Percentiles rank a stretch among this genome's conserved stretches.
Evolutionary conservation across 257 asterid genomes (phyloP).

Genomic region (Leptodermis oblonga): DNA sequence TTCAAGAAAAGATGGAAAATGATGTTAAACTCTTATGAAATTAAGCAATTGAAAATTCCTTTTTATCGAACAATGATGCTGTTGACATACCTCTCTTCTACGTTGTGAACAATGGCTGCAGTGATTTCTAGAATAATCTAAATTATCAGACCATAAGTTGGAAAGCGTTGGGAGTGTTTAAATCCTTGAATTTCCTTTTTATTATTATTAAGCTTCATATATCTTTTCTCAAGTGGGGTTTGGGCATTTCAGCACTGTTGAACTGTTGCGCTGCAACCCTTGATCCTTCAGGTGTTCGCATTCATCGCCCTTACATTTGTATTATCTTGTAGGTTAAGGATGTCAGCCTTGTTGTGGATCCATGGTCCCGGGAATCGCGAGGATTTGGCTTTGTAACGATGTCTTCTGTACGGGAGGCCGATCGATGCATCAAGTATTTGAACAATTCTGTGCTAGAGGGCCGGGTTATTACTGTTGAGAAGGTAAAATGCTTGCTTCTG

Average conservation of each 20-base stretch:
- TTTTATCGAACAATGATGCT: neutral
- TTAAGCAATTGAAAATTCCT: neutral
- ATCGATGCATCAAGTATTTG: constrained; percentile 73
- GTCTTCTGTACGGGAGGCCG: constrained; percentile 66
- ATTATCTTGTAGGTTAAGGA: constrained; percentile 52
- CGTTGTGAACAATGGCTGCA: neutral
- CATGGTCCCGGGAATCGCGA: constrained; percentile 78
- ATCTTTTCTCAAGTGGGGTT: neutral
- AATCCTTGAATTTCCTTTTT: no score
- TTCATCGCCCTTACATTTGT: neutral
- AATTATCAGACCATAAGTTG: neutral
- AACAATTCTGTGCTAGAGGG: constrained; percentile 82
- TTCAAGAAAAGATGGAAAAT: neutral
- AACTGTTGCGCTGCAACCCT: neutral
- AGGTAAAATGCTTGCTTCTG: constrained; percentile 37
- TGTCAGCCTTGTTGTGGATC: constrained; percentile 80
- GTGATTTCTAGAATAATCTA: neutral
- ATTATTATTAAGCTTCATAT: no score
- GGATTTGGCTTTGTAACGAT: constrained; percentile 92
- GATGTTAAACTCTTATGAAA: neutral
- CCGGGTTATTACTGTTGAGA: constrained; percentile 86
- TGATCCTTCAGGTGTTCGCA: no score
- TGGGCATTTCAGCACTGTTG: neutral
- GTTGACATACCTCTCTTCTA: neutral
- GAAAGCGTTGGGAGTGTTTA: neutral